Conservation (phyloP, 805 yeast genomes). For the Zygosaccharomyces pseudorouxii region DNA sequence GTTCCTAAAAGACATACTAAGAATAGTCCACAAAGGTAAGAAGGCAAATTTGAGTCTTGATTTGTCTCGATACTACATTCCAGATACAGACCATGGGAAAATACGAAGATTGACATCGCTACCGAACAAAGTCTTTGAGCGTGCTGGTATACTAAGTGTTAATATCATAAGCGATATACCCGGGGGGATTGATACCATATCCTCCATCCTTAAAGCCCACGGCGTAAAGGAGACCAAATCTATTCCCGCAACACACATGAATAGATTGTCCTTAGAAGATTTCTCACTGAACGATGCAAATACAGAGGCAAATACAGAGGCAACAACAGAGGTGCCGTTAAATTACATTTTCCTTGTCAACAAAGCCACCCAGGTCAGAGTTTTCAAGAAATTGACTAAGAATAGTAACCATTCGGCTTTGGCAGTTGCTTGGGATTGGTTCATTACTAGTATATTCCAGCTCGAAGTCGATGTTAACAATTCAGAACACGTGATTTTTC, state of each 20-base stretch:
- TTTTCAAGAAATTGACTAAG: constrained; percentile 19
- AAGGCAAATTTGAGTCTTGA: constrained; percentile 13
- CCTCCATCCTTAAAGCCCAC: constrained; percentile 26
- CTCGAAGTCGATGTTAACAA: constrained; percentile 17
- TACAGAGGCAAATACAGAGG: background rate
- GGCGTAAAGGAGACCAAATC: constrained; percentile 25
- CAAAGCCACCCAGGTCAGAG: constrained; percentile 30
- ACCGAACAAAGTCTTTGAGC: constrained; percentile 25
- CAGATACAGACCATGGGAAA: constrained; percentile 32
- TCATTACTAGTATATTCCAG: constrained; percentile 28
- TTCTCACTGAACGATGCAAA: constrained; percentile 11
- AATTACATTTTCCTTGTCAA: constrained; percentile 27
- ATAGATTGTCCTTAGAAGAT: constrained; percentile 19
- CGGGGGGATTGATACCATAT: constrained; percentile 27
- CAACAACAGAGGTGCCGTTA: constrained; percentile 6
- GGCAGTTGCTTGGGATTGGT: constrained; percentile 36
- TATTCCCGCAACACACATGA: constrained; percentile 13
- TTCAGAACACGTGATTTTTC: constrained; percentile 8
- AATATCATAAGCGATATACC: constrained; percentile 28
- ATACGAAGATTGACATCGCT: constrained; percentile 16
- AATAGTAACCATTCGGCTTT: constrained; percentile 12
- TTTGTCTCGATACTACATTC: constrained; percentile 32
- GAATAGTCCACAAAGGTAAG: constrained; percentile 19
- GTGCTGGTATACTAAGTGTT: constrained; percentile 20
- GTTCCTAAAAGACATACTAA: constrained; percentile 42